A percentile compares a stretch with the other conserved stretches of the same genome.
These are phyloP conservation scores for Agrostemma githago DNA, from an alignment of 148 eudicot genomes.

Conservation along the genomic window DNA sequence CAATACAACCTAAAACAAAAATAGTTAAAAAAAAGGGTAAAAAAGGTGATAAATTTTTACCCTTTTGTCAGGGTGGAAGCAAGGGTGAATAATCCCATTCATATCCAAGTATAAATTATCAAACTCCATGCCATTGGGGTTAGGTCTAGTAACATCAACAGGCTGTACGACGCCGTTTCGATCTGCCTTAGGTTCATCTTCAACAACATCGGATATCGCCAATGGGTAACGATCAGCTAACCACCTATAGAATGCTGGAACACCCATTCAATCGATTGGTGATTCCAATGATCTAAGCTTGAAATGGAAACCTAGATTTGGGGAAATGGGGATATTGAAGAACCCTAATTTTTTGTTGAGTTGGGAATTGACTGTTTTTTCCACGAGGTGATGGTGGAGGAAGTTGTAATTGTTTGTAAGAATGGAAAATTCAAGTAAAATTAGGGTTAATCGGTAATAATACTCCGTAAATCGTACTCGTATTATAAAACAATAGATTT, in stretches of 20 bases:
- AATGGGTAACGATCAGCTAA: slow-evolving; percentile 80
- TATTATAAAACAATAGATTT: too few relatives aligned
- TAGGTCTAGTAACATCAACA: slow-evolving; percentile 53
- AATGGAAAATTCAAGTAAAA: too few relatives aligned
- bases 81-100: slow-evolving; percentile 96
- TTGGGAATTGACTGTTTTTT: not conserved
- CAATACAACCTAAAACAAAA: not conserved
- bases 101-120: slow-evolving; percentile 84
- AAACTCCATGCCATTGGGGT: slow-evolving; percentile 80
- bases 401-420: not conserved
- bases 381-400: not conserved
- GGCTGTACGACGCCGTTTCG: slow-evolving; percentile 36
- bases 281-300: slow-evolving; percentile 7
- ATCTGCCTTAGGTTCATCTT: slow-evolving; percentile 51
- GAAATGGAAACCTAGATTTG: slow-evolving; percentile 3
- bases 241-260: slow-evolving; percentile 94
- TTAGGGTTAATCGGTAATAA: too few relatives aligned
- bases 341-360: slow-evolving; percentile 10
- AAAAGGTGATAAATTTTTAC: slow-evolving; percentile 20
- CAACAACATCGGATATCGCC: slow-evolving; percentile 62
- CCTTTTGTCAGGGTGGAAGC: slow-evolving; percentile 89
- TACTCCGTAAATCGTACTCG: too few relatives aligned
- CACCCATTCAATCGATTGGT: slow-evolving; percentile 50
- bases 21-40: not conserved
- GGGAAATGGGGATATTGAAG: not conserved